Evolutionary conservation across 2,329 filamentous ascomycete genomes (phyloP), one percentile per base, ranked within the genome.

Genomic region (Myotisia sp.): DNA sequence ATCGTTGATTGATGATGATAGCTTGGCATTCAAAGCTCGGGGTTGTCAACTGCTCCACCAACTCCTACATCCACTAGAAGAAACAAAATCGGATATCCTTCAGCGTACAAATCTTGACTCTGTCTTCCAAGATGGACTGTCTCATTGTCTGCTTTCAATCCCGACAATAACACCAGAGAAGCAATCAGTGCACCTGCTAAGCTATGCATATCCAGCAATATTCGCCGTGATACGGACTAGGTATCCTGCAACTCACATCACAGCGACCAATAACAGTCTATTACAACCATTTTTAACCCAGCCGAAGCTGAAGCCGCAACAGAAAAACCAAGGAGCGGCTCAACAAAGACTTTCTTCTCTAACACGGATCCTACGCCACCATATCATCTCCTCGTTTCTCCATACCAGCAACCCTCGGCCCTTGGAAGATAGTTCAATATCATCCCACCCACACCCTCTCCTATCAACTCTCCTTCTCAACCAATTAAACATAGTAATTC

Each of bases 121-220:
- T 2, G 60, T 64, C 35, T 64, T 64, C 39, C 51, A 59, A 45
- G 59, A 63, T 26, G 60, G 60, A 16, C 42, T 65, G 21, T 51
- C 47, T 10, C 80, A 83, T 1, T 74, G 76, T 22, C 67, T 93
- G n/a, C 66, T 78, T 5, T 81, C 75, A 46, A 65, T 93, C 4
- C 86, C 87, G 0, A 73, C 68, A 8, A 61, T 92, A 26, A 93
- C 83, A 0, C 74, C 80, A 0, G 78, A 82, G 47, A 51, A 65
- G 0, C 79, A 90, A 37, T 80, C 80, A 3, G 49, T 79, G 2
- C 47, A 50, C 1, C 59, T 94, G 3, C 66, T 93, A 1, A 49
- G 54, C 4, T 63, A 67, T 5, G 74, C 79, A 0, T 92, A 85
- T 43, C 63, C 68, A 5, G 74, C 76, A 2, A 62, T 92, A 3